A percentile compares a stretch with the other conserved stretches of the same genome.
These are phyloP conservation scores for Aspergillus conjunctus DNA, from an alignment of 495 filamentous ascomycete genomes.

Conservation along the genomic window DNA sequence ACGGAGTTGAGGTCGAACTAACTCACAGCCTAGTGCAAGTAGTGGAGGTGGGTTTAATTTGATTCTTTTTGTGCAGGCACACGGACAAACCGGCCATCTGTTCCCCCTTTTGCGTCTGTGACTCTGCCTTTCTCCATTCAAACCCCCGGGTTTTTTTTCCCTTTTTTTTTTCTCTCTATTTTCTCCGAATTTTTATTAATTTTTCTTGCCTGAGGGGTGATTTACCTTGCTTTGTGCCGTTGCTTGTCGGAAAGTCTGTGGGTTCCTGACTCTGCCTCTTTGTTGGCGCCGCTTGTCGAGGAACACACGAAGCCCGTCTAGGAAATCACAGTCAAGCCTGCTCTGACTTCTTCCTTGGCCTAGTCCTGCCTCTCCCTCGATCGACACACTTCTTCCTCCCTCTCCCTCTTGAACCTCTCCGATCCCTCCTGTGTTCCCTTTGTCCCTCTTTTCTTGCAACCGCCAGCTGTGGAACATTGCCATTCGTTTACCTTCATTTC, in stretches of 20 bases:
- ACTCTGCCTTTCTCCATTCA: neutral
- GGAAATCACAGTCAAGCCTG: conserved; percentile 14
- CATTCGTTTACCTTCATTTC: conserved; percentile 38
- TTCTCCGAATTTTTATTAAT: neutral
- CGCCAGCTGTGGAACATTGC: conserved; percentile 26
- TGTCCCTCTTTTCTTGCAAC: conserved; percentile 14
- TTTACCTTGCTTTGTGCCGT: neutral
- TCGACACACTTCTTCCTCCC: conserved; percentile 6
- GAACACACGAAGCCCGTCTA: neutral
- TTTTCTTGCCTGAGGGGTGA: neutral
- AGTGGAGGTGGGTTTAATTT: conserved; percentile 28
- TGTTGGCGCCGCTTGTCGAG: conserved; percentile 6
- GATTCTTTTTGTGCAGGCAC: conserved; percentile 9
- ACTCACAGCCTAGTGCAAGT: conserved; percentile 19
- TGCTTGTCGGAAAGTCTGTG: neutral
- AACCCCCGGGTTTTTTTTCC: neutral
- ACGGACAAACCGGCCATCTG: conserved; percentile 17
- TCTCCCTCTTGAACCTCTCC: conserved; percentile 15
- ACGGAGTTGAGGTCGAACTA: conserved; percentile 17
- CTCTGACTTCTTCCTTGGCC: conserved; percentile 9
- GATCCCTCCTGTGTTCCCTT: conserved; percentile 13
- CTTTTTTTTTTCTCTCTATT: neutral
- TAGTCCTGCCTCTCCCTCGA: conserved; percentile 13
- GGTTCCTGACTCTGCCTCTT: conserved; percentile 10
- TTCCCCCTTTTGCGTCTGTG: conserved; percentile 8